phyloP scores from a whole-genome alignment of 2,329 filamentous ascomycete genomes.

The Penicillium brasilianum region DNA sequence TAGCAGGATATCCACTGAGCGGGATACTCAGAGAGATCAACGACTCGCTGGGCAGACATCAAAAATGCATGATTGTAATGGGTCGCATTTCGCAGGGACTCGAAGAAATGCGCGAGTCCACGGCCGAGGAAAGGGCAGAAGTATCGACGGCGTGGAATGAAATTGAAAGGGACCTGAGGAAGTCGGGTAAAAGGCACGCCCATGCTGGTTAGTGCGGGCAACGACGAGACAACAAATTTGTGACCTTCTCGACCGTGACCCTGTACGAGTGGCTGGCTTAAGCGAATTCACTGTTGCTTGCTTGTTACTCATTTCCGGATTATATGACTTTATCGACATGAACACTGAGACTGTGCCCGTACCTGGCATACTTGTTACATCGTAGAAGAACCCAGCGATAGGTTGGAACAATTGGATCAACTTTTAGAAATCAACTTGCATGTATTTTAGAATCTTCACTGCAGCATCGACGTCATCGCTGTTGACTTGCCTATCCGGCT shows the following conservation, averaged over 20 bases:
- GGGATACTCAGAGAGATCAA: constrained; percentile 39
- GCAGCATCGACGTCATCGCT: too few relatives aligned
- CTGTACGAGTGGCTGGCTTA: background rate
- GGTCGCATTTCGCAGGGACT: constrained; percentile 37
- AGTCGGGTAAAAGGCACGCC: background rate
- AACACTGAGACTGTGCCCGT: too few relatives aligned
- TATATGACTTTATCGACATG: background rate
- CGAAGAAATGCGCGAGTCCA: constrained; percentile 32
- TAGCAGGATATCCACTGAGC: constrained; percentile 39
- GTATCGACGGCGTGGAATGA: constrained; percentile 28
- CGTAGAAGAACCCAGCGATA: too few relatives aligned
- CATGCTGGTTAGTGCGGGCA: background rate
- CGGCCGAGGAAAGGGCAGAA: constrained; percentile 27
- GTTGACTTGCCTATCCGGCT: too few relatives aligned
- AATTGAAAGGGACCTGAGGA: background rate
- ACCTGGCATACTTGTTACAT: too few relatives aligned
- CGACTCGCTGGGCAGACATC: constrained; percentile 32
- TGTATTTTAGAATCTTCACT: too few relatives aligned
- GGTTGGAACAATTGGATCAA: too few relatives aligned
- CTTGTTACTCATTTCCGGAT: background rate
- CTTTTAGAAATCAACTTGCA: too few relatives aligned
- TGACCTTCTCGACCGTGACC: constrained; percentile 1
- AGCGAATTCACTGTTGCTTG: background rate
- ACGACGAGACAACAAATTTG: background rate
- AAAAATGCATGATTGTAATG: constrained; percentile 35